Conservation (phyloP, 108 stramenopile species). For the Thalassiosira profunda region DNA sequence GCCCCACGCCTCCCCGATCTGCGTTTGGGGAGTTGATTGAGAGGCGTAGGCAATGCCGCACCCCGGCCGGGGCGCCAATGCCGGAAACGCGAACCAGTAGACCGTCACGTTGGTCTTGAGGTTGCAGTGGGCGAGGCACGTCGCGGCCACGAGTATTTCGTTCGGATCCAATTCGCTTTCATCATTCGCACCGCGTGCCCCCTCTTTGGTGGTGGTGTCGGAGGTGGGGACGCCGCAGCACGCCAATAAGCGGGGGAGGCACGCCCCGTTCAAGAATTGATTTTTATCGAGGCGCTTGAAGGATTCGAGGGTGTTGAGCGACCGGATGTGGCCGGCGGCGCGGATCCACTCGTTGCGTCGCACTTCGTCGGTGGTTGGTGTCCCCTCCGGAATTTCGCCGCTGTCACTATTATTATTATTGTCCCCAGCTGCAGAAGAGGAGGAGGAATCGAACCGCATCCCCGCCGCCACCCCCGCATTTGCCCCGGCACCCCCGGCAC, state of each 20-base stretch:
- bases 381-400: no score
- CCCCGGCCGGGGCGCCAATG: conserved; percentile 46
- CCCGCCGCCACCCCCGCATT: conserved; percentile 20
- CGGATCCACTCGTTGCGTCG: conserved; percentile 37
- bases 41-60: conserved; percentile 29
- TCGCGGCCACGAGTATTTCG: conserved; percentile 33
- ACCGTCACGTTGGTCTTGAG: conserved; percentile 82
- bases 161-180: conserved; percentile 12
- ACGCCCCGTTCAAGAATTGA: conserved; percentile 52
- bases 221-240: conserved; percentile 23
- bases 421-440: neutral
- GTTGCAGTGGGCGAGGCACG: conserved; percentile 71
- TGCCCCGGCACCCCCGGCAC: neutral
- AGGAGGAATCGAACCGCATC: conserved; percentile 53
- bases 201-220: neutral
- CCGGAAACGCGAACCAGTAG: conserved; percentile 92
- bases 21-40: conserved; percentile 8
- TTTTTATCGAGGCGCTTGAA: conserved; percentile 83
- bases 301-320: conserved; percentile 78
- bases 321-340: conserved; percentile 41
- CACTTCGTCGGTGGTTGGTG: neutral
- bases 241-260: conserved; percentile 31
- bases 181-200: neutral
- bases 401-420: neutral
- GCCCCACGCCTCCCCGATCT: conserved; percentile 34